Conservation (phyloP, 306 rosid species). For the Ziziphus jujuba region DNA sequence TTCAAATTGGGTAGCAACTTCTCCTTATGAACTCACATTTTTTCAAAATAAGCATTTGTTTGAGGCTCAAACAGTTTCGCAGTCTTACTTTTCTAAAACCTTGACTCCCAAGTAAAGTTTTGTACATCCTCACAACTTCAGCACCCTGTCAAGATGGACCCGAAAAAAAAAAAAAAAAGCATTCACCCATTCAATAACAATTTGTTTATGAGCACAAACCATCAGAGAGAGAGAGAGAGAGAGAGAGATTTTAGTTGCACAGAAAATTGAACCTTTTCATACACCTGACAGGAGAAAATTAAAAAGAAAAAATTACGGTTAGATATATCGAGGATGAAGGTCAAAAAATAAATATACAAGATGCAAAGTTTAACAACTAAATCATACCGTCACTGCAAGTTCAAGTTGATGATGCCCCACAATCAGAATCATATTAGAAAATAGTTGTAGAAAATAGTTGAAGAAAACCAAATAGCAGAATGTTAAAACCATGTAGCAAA, state of each 20-base stretch:
- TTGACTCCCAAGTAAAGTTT: constrained; percentile 84
- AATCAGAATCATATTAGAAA: constrained; percentile 39
- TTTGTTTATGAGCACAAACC: not conserved
- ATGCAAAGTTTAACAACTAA: constrained; percentile 17
- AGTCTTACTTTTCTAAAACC: constrained; percentile 86
- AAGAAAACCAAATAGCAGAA: constrained; percentile 38
- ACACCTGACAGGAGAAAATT: constrained; percentile 63
- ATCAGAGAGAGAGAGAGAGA: constrained; percentile 23
- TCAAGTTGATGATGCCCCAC: constrained; percentile 46
- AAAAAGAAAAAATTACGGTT: constrained; percentile 25
- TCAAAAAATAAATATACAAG: not conserved
- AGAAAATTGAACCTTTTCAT: constrained; percentile 76
- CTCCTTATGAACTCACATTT: constrained; percentile 17
- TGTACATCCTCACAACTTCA: constrained; percentile 99
- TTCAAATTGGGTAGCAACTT: constrained; percentile 16
- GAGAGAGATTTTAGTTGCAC: constrained; percentile 26
- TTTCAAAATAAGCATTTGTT: constrained; percentile 8
- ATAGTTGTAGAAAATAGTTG: constrained; percentile 30
- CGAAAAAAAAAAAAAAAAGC: constrained; percentile 45
- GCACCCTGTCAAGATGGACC: constrained; percentile 73
- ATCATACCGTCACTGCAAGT: constrained; percentile 89
- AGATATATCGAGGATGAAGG: constrained; percentile 24
- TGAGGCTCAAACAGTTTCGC: constrained; percentile 25
- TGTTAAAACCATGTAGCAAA: constrained; percentile 24
- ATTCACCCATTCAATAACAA: not conserved